These are phyloP conservation scores for Candida chauliodis DNA, from an alignment of 805 yeast species.

Conservation along the genomic window DNA sequence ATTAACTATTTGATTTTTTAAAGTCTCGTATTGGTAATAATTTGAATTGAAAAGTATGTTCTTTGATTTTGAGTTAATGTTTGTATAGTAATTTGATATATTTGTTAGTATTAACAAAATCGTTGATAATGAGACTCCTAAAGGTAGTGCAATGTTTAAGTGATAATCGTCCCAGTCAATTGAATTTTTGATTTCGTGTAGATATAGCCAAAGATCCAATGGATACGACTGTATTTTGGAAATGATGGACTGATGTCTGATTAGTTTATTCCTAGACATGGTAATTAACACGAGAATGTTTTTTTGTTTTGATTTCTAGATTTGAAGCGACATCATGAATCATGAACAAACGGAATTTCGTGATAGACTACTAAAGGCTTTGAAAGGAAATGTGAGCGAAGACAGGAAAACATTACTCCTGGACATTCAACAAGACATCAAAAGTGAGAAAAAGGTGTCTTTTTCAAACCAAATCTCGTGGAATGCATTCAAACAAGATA, in stretches of 20 bases:
- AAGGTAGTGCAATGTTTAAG: constrained; percentile 26
- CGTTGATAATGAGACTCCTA: constrained; percentile 19
- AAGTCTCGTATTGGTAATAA: constrained; percentile 29
- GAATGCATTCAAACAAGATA: not conserved
- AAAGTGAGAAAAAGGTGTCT: no score
- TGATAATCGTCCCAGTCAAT: constrained; percentile 42
- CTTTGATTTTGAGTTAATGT: constrained; percentile 23
- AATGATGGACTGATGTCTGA: constrained; percentile 28
- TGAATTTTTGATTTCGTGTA: constrained; percentile 34
- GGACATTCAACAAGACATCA: no score
- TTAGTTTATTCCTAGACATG: constrained; percentile 8
- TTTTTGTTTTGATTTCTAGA: constrained; percentile 1
- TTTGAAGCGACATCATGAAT: no score
- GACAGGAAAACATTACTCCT: no score
- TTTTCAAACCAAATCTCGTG: not conserved
- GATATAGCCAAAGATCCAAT: constrained; percentile 31
- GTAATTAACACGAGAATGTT: not conserved
- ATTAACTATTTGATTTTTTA: constrained; percentile 13
- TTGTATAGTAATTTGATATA: constrained; percentile 19
- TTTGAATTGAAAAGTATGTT: constrained; percentile 34
- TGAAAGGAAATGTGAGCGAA: no score
- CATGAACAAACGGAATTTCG: no score
- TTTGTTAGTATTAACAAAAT: constrained; percentile 12
- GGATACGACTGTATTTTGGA: constrained; percentile 33
- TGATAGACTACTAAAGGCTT: no score